A percentile compares a stretch with the other conserved stretches of the same genome.
Evolutionary conservation across 805 yeast genomes (phyloP).

Genomic region (Kazachstania bromeliacearum): DNA sequence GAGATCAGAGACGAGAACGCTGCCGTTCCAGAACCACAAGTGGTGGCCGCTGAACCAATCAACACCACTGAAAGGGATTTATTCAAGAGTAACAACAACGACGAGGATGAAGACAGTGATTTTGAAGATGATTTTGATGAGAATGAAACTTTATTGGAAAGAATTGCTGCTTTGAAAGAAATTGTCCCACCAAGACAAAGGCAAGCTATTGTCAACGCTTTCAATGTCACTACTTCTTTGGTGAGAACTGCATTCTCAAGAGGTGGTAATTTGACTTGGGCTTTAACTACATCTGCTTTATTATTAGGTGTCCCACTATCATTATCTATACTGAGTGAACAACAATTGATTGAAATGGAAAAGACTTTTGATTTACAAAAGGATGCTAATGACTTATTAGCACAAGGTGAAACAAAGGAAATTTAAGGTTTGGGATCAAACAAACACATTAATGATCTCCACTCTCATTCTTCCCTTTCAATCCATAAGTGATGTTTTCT

Average conservation of each 20-base stretch:
- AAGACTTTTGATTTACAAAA: constrained; percentile 79
- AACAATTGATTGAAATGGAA: constrained; percentile 89
- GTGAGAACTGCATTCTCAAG: constrained; percentile 42
- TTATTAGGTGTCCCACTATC: constrained; percentile 90
- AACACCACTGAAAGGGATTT: constrained; percentile 53
- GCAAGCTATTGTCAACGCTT: constrained; percentile 32
- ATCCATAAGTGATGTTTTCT: neutral
- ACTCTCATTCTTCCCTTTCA: neutral
- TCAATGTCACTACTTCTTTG: constrained; percentile 31
- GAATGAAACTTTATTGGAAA: constrained; percentile 76
- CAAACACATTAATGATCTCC: neutral
- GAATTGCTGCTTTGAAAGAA: constrained; percentile 86
- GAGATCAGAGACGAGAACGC: constrained; percentile 26
- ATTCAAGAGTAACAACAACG: constrained; percentile 32
- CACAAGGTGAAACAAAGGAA: constrained; percentile 67
- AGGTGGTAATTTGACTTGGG: constrained; percentile 77
- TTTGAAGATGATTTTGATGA: constrained; percentile 60
- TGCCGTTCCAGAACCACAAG: constrained; percentile 13
- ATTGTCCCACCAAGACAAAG: constrained; percentile 85
- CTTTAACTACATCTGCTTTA: constrained; percentile 69
- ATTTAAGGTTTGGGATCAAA: constrained; percentile 34
- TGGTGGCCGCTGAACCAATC: constrained; percentile 35
- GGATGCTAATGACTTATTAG: constrained; percentile 64
- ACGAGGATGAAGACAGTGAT: constrained; percentile 42
- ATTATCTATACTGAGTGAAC: constrained; percentile 81